phyloP scores from a whole-genome alignment of 257 asterid genomes.

The Solanum megistacrolobum region DNA sequence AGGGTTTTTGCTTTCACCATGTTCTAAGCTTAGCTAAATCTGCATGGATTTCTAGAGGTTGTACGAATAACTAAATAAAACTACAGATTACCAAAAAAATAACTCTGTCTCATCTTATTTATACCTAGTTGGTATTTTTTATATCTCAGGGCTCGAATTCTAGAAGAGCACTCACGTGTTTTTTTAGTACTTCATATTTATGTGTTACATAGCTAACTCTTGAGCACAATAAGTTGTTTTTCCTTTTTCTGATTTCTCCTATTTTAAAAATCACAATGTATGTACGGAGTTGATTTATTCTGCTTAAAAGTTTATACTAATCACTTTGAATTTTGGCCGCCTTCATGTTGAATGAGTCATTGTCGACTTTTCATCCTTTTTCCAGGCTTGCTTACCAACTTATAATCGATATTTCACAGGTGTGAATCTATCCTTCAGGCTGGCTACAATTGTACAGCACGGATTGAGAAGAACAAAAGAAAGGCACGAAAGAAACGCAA shows the following conservation, averaged over 20 bases:
- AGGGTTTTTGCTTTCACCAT: not conserved
- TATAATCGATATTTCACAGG: not conserved
- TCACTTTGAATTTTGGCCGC: not conserved
- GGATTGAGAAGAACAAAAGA: slow-evolving; percentile 42
- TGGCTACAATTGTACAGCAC: slow-evolving; percentile 39
- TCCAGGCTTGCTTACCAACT: not conserved
- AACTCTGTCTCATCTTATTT: not conserved
- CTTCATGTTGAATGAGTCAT: not conserved
- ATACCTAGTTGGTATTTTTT: not conserved
- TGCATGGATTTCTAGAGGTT: not conserved
- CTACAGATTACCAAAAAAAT: not conserved
- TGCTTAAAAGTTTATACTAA: not conserved
- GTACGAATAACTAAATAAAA: not conserved
- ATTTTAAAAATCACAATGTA: not conserved
- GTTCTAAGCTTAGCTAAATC: not conserved
- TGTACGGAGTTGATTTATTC: not conserved
- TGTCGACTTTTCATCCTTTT: not conserved
- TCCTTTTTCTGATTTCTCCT: not conserved
- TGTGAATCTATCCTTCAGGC: too few relatives aligned
- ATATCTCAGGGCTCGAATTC: not conserved
- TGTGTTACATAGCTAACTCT: not conserved
- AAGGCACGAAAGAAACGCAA: slow-evolving; percentile 21
- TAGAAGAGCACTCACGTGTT: not conserved
- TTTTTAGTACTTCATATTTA: not conserved
- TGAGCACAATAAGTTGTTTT: not conserved